Base-by-base conservation (phyloP, 352 stramenopile genomes). In the Phytophthora pini region DNA sequence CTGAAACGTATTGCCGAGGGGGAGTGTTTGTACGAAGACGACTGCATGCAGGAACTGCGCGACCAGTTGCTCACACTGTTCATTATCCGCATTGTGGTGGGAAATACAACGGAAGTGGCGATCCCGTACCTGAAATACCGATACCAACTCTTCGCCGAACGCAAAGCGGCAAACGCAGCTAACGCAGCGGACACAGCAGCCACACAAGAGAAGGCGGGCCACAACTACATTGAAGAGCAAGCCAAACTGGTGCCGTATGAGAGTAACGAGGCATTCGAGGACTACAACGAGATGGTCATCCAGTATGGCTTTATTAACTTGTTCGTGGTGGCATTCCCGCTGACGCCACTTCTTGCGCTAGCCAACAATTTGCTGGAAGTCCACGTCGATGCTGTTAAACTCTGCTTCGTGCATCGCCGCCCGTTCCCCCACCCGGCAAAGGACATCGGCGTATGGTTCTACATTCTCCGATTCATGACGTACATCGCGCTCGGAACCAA, bases 261-360 rank as follows among this genome's bases (percentile, higher is more conserved):
- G 55, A 79, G 74, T 39, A 83, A 89, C 24, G 87, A 95, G 31
- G 75, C 84, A 10, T 96, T 97, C 40, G 80, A 95, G 32, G 94
- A 97, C 74, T 94, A 93, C 75, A 94, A 94, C 66, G 88, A 96
- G 62, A 88, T 96, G 79, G 82, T 98, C 17, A 97, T 98, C 53
- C 93, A 98, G 85, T 98, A 98, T 61, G 96, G 95, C 43, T 99
- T 98, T 64, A 92, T 98, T 38, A 98, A 94, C 55, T 70, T 99
- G 38, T 99, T 98, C 64, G 93, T 97, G 0, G 87, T 92, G 11
- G 95, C 93, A 31, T 98, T 98, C 67, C 96, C 96, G 26, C 70
- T 99, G 49, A 97, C 94, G 36, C 89, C 94, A 32, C 51, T 98
- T 27, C 76, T 98, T 41, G 93, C 93, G 8, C 75, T 97, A 45